Percentiles rank a stretch among this genome's conserved stretches.
Evolutionary conservation across 2,329 filamentous ascomycete species (phyloP).

Genomic region (Neoarthrinium moseri): DNA sequence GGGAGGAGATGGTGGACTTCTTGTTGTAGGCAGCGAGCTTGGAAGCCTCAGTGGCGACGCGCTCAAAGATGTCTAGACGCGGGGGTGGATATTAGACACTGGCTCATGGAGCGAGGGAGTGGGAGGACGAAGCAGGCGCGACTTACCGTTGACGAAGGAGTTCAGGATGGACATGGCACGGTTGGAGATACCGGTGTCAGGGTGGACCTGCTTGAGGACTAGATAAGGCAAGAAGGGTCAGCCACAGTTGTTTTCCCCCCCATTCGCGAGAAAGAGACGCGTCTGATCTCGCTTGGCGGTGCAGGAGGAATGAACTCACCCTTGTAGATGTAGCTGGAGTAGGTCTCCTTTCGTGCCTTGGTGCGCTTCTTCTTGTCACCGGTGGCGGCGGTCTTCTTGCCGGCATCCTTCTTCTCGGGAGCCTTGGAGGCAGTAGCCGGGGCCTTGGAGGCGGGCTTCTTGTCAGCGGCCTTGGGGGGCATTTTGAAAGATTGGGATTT

Average conservation of each 20-base stretch:
- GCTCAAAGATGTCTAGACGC: conserved; percentile 92
- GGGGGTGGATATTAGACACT: conserved; percentile 19
- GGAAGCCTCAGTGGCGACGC: conserved; percentile 95
- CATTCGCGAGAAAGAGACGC: conserved; percentile 6
- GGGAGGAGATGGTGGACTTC: conserved; percentile 99
- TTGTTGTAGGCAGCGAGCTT: conserved; percentile 99
- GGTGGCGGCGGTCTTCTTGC: conserved; percentile 97
- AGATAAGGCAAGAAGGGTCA: conserved; percentile 28
- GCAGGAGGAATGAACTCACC: conserved; percentile 54
- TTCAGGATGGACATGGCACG: conserved; percentile 99
- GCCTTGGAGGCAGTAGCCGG: conserved; percentile 70
- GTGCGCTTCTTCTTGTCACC: conserved; percentile 99
- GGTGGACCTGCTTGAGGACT: conserved; percentile 99
- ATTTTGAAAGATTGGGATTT: conserved; percentile 58
- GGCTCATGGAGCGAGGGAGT: not conserved
- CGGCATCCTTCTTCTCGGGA: conserved; percentile 97
- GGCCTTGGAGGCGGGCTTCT: conserved; percentile 99
- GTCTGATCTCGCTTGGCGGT: not conserved
- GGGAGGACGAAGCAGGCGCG: no score
- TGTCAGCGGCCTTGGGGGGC: conserved; percentile 96
- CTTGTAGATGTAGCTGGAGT: conserved; percentile 99
- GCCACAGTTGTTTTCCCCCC: conserved; percentile 8
- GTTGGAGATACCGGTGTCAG: conserved; percentile 99
- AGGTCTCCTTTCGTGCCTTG: conserved; percentile 99
- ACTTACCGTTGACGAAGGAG: conserved; percentile 97